Percentiles rank a stretch among this genome's conserved stretches.
Conservation (phyloP, 2,329 filamentous ascomycete genomes). For the Celoporthe dispersa region DNA sequence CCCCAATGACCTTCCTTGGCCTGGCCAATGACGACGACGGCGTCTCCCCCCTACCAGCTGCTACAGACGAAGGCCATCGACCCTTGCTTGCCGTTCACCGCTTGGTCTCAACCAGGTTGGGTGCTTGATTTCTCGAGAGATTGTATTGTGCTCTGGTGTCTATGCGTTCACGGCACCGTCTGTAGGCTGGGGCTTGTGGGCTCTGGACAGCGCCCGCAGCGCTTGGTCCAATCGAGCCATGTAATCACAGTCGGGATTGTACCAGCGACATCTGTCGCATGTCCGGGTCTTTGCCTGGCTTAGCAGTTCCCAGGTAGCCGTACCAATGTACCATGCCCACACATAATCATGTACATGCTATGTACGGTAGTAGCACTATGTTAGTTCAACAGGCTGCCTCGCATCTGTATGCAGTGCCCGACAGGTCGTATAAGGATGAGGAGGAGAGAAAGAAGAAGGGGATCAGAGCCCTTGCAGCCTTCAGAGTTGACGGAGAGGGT, state of each 20-base stretch:
- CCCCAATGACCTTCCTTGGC: background rate
- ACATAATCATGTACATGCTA: background rate
- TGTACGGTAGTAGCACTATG: background rate
- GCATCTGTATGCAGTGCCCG: background rate
- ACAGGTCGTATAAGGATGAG: background rate
- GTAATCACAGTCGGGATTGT: background rate
- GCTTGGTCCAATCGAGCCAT: background rate
- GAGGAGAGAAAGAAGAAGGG: background rate
- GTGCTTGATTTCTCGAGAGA: background rate
- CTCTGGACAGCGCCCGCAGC: background rate
- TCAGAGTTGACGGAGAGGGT: background rate
- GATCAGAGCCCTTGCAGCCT: background rate
- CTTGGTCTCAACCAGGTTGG: background rate
- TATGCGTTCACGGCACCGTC: background rate
- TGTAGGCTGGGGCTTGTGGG: background rate
- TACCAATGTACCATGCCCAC: background rate
- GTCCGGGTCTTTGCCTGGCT: background rate
- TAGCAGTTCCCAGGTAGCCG: background rate
- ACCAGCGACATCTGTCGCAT: background rate
- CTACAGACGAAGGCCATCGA: background rate
- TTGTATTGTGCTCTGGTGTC: background rate
- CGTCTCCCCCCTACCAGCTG: too few species aligned
- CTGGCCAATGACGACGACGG: constrained; percentile 4
- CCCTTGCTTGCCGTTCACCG: background rate
- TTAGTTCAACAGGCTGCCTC: background rate